Conservation (phyloP, 2,329 filamentous ascomycete genomes). For the Fusarium hostae region DNA sequence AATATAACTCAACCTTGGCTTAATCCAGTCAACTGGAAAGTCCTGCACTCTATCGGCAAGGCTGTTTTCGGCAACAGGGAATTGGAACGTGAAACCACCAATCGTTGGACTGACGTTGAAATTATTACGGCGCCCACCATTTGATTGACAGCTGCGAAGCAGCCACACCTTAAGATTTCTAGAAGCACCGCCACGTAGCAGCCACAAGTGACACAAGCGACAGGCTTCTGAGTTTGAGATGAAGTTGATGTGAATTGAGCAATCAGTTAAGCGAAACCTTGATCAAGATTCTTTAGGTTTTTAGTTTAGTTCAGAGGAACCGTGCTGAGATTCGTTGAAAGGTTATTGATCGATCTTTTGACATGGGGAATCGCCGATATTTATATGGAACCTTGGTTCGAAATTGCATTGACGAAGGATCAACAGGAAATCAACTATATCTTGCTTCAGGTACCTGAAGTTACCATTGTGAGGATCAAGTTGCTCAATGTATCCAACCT, state of each 20-base stretch:
- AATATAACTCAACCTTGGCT: not conserved
- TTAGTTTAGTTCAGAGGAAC: constrained; percentile 1
- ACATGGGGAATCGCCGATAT: constrained; percentile 20
- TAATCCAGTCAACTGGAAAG: not conserved
- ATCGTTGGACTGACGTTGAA: constrained; percentile 26
- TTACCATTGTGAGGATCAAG: not conserved
- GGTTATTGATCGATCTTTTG: constrained; percentile 7
- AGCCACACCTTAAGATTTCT: constrained; percentile 27
- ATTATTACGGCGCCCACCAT: constrained; percentile 21
- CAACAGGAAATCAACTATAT: not conserved
- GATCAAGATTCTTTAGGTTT: not conserved
- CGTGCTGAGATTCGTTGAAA: not conserved
- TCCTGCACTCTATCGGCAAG: constrained; percentile 16
- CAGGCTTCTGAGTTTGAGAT: not conserved
- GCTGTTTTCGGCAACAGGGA: constrained; percentile 11
- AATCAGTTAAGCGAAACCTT: constrained; percentile 24
- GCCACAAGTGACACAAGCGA: constrained; percentile 14
- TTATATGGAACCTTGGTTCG: not conserved
- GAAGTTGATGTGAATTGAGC: not conserved
- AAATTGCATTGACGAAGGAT: constrained; percentile 20
- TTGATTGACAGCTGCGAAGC: constrained; percentile 31
- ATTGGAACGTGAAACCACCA: constrained; percentile 8
- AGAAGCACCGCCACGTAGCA: constrained; percentile 19
- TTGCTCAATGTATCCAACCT: not conserved
- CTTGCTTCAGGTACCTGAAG: not conserved